Conservation (phyloP, 495 filamentous ascomycete species). For the Arthonia radiata region DNA sequence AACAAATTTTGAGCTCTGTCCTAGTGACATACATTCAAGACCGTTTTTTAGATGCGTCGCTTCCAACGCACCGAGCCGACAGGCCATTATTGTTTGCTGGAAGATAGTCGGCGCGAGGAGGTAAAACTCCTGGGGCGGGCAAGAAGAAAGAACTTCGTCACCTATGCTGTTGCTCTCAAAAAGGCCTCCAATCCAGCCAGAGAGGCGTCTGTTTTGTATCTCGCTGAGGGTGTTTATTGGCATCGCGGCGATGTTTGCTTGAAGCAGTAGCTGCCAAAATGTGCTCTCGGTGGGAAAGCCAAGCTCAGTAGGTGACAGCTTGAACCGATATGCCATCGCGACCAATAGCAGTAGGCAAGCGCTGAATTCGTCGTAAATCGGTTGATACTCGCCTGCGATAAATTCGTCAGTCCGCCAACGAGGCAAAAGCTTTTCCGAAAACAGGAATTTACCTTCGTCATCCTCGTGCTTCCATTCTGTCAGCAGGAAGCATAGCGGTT, state of each 20-base stretch:
- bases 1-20: background rate
- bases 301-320: slow-evolving; percentile 41
- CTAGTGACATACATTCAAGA: slow-evolving; percentile 44
- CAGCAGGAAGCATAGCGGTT: slow-evolving; percentile 62
- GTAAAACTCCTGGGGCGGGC: slow-evolving; percentile 85
- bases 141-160: slow-evolving; percentile 78
- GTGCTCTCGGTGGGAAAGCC: slow-evolving; percentile 34
- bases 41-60: slow-evolving; percentile 69
- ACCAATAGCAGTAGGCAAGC: slow-evolving; percentile 64
- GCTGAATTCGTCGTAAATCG: slow-evolving; percentile 90
- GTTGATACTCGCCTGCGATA: slow-evolving; percentile 54
- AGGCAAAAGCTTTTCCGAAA: background rate
- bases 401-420: background rate
- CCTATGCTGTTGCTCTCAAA: slow-evolving; percentile 47
- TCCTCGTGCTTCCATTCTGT: slow-evolving; percentile 87
- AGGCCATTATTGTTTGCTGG: slow-evolving; percentile 57
- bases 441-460: slow-evolving; percentile 32
- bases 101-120: slow-evolving; percentile 75
- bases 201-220: slow-evolving; percentile 52
- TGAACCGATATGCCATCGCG: slow-evolving; percentile 64
- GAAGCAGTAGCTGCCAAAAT: slow-evolving; percentile 57
- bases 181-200: slow-evolving; percentile 65
- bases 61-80: slow-evolving; percentile 39
- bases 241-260: slow-evolving; percentile 28
- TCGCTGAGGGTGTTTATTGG: slow-evolving; percentile 39